Evolutionary conservation across 2,329 filamentous ascomycete genomes (phyloP), one percentile per base, ranked within the genome.

Genomic region (Ophiosphaerella herpotricha): DNA sequence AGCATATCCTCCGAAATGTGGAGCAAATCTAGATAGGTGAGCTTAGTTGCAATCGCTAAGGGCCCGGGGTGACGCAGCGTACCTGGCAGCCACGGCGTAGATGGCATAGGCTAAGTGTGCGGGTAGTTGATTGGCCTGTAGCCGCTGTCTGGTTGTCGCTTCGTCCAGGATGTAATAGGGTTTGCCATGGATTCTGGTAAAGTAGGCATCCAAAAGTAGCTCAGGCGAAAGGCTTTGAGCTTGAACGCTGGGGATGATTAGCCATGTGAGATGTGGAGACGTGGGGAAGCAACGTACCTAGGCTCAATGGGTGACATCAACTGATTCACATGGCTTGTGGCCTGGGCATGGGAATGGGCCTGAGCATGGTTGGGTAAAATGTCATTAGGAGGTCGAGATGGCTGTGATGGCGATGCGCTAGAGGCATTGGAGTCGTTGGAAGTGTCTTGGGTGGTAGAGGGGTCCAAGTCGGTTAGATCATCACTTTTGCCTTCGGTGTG

Each of bases 111-210:
- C 73, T 53, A 84, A 68, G 60, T 74, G 75, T 2, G 63, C 56
- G 1, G 81, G 78, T 9, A 93, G 74, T 62, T 89, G 86, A 41
- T 85, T 85, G 8, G 85, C 74, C 59, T 89, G 86, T 55, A 91
- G 75, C 21, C 86, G 81, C 72, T 92, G 89, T 48, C 90, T 82
- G 8, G 89, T 86, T 0, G 82, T 84, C 0, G 85, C 79, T 72
- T 96, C 90, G 65, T 95, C 90, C 3, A 96, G 78, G 43, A 95
- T 86, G 64, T 89, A 85, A 59, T 88, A 94, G 1, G 90, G 89
- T 66, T 91, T 93, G 43, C 87, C 88, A 68, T 96, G 90, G 34
- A 92, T 84, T 43, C 88, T 83, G 18, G 80, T 76, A 68, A 96
- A 95, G 70, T 92, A 96, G 5, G 86, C 87, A 63, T 95, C 87